Conservation (phyloP, 768 basidiomycete genomes). For the Lactifluus volemus region DNA sequence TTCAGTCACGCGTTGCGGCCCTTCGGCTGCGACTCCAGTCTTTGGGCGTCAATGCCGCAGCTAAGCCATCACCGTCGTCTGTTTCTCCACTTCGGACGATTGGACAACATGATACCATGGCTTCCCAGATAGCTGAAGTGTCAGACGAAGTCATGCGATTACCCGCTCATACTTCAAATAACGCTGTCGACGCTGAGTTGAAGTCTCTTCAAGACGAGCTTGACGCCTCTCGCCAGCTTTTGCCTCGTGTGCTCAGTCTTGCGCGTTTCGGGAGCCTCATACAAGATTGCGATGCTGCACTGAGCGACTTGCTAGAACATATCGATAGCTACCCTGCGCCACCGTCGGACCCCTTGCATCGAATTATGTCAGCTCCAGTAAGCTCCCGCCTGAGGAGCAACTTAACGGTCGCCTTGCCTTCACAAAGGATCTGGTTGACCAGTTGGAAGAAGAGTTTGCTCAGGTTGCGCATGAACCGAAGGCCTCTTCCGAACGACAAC, state of each 20-base stretch:
- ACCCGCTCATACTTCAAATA: slow-evolving; percentile 32
- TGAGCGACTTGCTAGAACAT: slow-evolving; percentile 81
- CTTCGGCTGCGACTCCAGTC: slow-evolving; percentile 54
- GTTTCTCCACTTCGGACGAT: slow-evolving; percentile 41
- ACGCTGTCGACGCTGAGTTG: slow-evolving; percentile 48
- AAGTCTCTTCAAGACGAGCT: slow-evolving; percentile 52
- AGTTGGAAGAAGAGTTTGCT: slow-evolving; percentile 35
- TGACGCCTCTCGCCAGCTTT: slow-evolving; percentile 37
- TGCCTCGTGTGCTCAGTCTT: slow-evolving; percentile 47
- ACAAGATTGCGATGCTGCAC: slow-evolving; percentile 55
- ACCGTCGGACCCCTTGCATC: slow-evolving; percentile 45
- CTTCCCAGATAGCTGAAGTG: slow-evolving; percentile 38
- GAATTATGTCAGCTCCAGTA: slow-evolving; percentile 33
- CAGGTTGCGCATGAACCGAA: slow-evolving; percentile 50
- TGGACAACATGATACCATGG: slow-evolving; percentile 40
- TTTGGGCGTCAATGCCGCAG: slow-evolving; percentile 48
- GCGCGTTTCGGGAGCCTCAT: slow-evolving; percentile 43
- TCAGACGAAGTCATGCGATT: slow-evolving; percentile 38
- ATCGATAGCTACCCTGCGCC: slow-evolving; percentile 72
- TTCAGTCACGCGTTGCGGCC: slow-evolving; percentile 42
- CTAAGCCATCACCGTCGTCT: slow-evolving; percentile 33
- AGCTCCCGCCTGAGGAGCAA: slow-evolving; percentile 56
- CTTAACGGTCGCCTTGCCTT: slow-evolving; percentile 54
- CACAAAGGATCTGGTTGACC: slow-evolving; percentile 44
- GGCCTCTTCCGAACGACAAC: slow-evolving; percentile 47